Conservation (phyloP, 169 alveolate species). For the Miamiensis avidus region DNA sequence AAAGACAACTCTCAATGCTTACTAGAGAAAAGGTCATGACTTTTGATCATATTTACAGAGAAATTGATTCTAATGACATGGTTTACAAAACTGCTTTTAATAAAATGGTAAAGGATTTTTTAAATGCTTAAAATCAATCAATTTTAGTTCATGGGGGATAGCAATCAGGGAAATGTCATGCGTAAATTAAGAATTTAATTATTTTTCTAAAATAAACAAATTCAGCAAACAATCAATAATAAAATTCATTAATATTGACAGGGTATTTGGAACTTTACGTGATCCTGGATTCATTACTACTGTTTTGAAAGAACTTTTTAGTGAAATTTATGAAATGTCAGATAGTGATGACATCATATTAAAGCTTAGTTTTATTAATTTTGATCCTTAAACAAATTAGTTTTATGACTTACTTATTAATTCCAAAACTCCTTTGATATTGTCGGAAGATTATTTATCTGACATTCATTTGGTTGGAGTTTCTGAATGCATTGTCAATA, state of each 20-base stretch:
- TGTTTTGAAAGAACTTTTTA: neutral
- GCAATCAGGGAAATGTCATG: neutral
- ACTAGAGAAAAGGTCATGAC: neutral
- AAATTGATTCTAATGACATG: neutral
- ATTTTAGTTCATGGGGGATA: neutral
- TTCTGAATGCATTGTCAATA: neutral
- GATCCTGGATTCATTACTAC: neutral
- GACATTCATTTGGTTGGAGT: neutral
- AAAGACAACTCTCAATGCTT: neutral
- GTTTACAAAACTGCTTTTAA: neutral
- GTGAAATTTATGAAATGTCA: neutral
- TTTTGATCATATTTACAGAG: too few species aligned
- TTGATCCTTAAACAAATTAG: neutral
- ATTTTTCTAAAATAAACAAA: too few species aligned
- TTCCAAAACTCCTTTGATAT: neutral
- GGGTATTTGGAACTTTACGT: neutral
- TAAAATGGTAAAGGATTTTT: too few species aligned
- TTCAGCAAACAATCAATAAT: neutral
- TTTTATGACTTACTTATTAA: neutral
- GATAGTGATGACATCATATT: neutral
- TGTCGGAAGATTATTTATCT: neutral
- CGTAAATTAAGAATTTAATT: neutral
- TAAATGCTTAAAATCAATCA: neutral
- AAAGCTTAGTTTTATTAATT: neutral
- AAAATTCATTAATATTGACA: too few species aligned